Evolutionary conservation across 345 rosid species (phyloP), one percentile per base, ranked within the genome.

Genomic region (Rhodamnia argentea): DNA sequence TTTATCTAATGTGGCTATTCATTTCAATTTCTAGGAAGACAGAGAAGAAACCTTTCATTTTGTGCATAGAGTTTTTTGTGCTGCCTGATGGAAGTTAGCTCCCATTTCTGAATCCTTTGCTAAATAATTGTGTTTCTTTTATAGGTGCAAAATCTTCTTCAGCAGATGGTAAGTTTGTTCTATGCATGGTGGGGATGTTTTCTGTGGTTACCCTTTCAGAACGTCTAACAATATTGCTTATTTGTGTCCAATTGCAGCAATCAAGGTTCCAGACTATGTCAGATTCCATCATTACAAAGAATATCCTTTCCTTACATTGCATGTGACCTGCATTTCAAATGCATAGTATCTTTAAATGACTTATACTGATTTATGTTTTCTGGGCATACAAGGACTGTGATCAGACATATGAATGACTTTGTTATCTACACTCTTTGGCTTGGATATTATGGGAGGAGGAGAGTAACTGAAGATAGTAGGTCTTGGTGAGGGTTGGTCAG

Each of bases 181-280:
- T 75, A 57, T 78, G 51, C 70, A n/a, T 76, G 83, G 85, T 47
- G 23, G 7, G 60, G 84, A 83, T 83, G 62, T 29, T 83, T 83
- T 83, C 62, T 0, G 12, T 52, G 60, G 84, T 32, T 0, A 11
- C 47, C 60, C 27, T 83, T 57, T 54, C 51, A 54, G 57, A 16
- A 57, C 29, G 27, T 57, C 44, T 57, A 52, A 52, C 10, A 2
- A 22, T 51, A 54, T 57, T 54, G 14, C 82, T 55, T 83, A 60
- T 86, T 76, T 56, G 47, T 37, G 47, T 70, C 24, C 47, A 18
- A 37, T 88, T 92, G 91, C 96, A 95, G 99, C 99, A 96, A 95
- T 84, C 90, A 85, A 93, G 97, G 89, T 95, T 96, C 91, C 99
- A 95, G 90, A 92, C 96, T 64, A 95, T 95, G 98, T 96, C 99